A percentile compares a stretch with the other conserved stretches of the same genome.
These are phyloP conservation scores for Brasilioporus rufonigricans DNA, from an alignment of 768 basidiomycete genomes.

Conservation along the genomic window DNA sequence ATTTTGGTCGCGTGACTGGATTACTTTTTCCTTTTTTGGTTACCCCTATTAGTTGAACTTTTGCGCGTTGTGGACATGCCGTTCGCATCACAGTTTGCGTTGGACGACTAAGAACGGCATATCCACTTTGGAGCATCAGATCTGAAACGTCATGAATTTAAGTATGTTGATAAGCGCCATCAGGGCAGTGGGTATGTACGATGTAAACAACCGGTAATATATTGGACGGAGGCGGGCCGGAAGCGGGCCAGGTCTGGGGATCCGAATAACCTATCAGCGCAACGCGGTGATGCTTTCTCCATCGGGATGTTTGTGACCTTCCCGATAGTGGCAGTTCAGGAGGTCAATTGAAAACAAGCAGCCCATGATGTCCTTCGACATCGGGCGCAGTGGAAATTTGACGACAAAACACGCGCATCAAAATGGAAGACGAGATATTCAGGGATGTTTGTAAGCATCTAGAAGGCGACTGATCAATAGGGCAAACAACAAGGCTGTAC, in stretches of 20 bases:
- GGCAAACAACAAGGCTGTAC: slow-evolving; percentile 27
- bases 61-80: too few species aligned
- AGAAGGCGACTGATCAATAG: slow-evolving; percentile 20
- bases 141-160: slow-evolving; percentile 2
- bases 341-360: slow-evolving; percentile 14
- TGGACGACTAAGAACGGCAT: slow-evolving; percentile 1
- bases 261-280: slow-evolving; percentile 4
- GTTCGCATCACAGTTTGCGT: slow-evolving; percentile 13
- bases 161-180: slow-evolving; percentile 7
- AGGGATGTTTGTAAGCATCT: slow-evolving; percentile 22
- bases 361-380: slow-evolving; percentile 19
- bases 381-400: slow-evolving; percentile 32
- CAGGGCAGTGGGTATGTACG: slow-evolving; percentile 13
- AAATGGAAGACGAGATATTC: slow-evolving; percentile 32
- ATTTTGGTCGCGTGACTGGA: neutral
- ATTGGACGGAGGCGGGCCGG: neutral
- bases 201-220: slow-evolving; percentile 2
- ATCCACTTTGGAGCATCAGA: slow-evolving; percentile 1
- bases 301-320: slow-evolving; percentile 12
- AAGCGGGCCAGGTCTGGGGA: slow-evolving; percentile 8
- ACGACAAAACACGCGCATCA: slow-evolving; percentile 36
- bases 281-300: slow-evolving; percentile 4
- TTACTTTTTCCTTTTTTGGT: neutral
- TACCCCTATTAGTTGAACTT: slow-evolving; percentile 10
- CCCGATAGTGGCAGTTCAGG: slow-evolving; percentile 7